Percentiles rank a stretch among this genome's conserved stretches.
These are phyloP conservation scores for Penicillium sp. DNA, from an alignment of 2,329 filamentous ascomycete genomes.

Conservation along the genomic window DNA sequence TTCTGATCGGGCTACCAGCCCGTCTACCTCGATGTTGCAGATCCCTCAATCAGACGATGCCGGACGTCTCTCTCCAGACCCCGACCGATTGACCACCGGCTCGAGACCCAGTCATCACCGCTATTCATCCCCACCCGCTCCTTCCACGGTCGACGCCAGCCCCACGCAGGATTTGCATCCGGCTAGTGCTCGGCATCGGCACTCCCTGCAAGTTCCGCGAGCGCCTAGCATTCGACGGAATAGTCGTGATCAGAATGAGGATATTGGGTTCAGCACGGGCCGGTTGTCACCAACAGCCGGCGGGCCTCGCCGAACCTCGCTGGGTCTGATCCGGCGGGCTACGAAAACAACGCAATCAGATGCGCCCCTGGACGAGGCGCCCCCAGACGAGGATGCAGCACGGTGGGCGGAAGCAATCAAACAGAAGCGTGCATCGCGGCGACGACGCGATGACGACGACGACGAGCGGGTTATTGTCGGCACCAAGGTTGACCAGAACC, in stretches of 20 bases:
- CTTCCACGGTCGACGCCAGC: slow-evolving; percentile 54
- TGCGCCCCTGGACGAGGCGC: slow-evolving; percentile 74
- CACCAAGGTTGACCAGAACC: slow-evolving; percentile 95
- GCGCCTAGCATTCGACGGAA: slow-evolving; percentile 56
- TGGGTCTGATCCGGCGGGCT: slow-evolving; percentile 73
- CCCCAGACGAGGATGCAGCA: slow-evolving; percentile 83
- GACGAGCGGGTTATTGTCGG: slow-evolving; percentile 87
- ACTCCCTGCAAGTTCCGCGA: slow-evolving; percentile 85
- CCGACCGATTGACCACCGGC: slow-evolving; percentile 29
- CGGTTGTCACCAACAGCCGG: slow-evolving; percentile 73
- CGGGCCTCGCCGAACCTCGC: slow-evolving; percentile 70
- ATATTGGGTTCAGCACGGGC: slow-evolving; percentile 64
- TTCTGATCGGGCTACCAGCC: slow-evolving; percentile 29
- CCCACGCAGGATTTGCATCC: slow-evolving; percentile 55
- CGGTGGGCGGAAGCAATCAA: slow-evolving; percentile 91
- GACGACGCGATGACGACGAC: slow-evolving; percentile 82
- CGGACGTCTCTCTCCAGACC: slow-evolving; percentile 33
- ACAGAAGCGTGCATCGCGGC: slow-evolving; percentile 82
- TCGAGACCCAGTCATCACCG: slow-evolving; percentile 32
- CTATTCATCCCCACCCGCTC: slow-evolving; percentile 51
- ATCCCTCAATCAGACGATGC: slow-evolving; percentile 35
- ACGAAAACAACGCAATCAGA: slow-evolving; percentile 87
- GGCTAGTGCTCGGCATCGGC: slow-evolving; percentile 69
- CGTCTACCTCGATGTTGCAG: slow-evolving; percentile 33
- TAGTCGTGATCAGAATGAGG: slow-evolving; percentile 67